Base-by-base conservation (phyloP, 108 stramenopile genomes). In the Stephanodiscus minutulus region DNA sequence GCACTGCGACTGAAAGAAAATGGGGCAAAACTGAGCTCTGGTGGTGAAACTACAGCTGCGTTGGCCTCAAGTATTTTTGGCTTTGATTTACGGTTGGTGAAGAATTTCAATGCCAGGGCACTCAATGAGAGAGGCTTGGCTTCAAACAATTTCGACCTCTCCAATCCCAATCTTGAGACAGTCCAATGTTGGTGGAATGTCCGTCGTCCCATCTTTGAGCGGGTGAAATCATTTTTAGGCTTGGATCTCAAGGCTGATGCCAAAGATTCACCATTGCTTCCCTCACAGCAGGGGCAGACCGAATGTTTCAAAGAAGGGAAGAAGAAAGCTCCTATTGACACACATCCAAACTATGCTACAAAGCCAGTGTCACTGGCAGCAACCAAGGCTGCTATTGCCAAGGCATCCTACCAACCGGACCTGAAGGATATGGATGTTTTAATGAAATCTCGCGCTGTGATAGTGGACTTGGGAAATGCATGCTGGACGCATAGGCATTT, bases 401-500 rank as follows among this genome's bases (percentile, higher is more conserved):
- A 70, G 22, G 83, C 79, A 53, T 76, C 82, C 0, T 82, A 86
- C n/a, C 89, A 85, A 41, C 86, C 93, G 2, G 87, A 91, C 64
- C 61, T 94, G 8, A 90, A 86, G 52, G 87, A 90, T 77, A 61
- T 75, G 25, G 72, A 87, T 31, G 70, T 78, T 69, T 76, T 94
- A 57, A 70, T 85, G 81, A 82, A 68, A 41, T 85, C 82, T 22
- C 77, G 86, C 37, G 82, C 94, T 20, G 90, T 91, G 17, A 88
- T 98, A 41, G 98, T 99, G 9, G 98, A 99, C 82, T 89, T 99
- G 8, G 98, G 98, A 67, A 99, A 99, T 71, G 98, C 98, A 20
- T 99, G 98, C 76, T 99, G 98, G 98, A 96, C 88, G 3, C 83
- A 98, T 64, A 82, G 92, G 39, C 98, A 99, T 86, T 99, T 98